Base-by-base conservation (phyloP, 139 green algal species). In the Chlorella vulgaris region DNA sequence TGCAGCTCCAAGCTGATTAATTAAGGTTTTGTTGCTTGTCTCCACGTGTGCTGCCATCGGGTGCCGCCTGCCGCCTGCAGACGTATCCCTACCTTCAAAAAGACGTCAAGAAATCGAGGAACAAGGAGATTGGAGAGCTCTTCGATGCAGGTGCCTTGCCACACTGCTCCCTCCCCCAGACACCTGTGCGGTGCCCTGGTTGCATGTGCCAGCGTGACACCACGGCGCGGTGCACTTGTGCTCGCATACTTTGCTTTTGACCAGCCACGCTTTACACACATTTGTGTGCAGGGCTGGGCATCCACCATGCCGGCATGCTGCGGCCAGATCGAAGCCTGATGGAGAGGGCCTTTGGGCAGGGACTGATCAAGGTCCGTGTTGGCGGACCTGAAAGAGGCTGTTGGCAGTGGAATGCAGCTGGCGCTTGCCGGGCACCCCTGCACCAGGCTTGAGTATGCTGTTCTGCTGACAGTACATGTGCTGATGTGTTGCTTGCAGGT, bases 301-400 rank as follows among this genome's bases (percentile, higher is more conserved):
- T 98, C 51, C 96, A 99, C 81, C 95, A 99, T 81, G 96, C 97
- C 0, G 96, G 97, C 78, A 99, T 99, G 97, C 91, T 99, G 83
- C 91, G 97, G 47, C 62, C 86, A 4, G 96, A 99, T 86, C 90
- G 97, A 29, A 95, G 85, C 39, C 90, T 99, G 5, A 92, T 91
- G 22, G 97, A 99, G 88, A 88, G 89, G n/a, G 81, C 97, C 6
- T 99, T 99, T 81, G 83, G 83, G 3, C 86, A 91, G 3, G 96
- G 95, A 5, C 40, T 95, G 10, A 88, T 98, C 43, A 98, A 98
- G 87, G 92, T 87, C n/a, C n/a, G n/a, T n/a, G n/a, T n/a, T n/a
- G n/a, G n/a, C n/a, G n/a, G n/a, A n/a, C n/a, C n/a, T n/a, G n/a
- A n/a, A n/a, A n/a, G n/a, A n/a, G n/a, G n/a, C n/a, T n/a, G 62